A percentile compares a stretch with the other conserved stretches of the same genome.
phyloP scores from a whole-genome alignment of 345 rosid species.

The Eucalyptus tenuipes region DNA sequence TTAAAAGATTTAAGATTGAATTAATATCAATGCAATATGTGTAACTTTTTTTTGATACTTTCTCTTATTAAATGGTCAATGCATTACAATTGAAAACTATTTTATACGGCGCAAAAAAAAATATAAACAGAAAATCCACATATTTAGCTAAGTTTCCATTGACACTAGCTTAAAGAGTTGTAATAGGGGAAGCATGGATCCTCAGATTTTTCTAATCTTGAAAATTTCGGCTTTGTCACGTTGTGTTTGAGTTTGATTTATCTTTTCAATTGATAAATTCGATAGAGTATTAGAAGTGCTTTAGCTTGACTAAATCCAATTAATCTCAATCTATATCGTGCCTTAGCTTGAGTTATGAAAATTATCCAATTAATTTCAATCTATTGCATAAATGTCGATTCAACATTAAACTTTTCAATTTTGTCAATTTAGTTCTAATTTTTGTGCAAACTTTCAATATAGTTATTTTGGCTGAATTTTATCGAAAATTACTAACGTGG shows the following conservation, averaged over 20 bases:
- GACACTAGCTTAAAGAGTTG: neutral
- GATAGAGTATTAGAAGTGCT: neutral
- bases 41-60: no score
- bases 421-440: no score
- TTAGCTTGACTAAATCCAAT: neutral
- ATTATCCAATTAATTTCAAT: neutral
- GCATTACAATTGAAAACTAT: neutral
- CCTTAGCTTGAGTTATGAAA: neutral
- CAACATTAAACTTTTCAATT: no score
- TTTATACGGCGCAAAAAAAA: no score
- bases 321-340: no score
- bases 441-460: no score
- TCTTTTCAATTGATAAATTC: no score
- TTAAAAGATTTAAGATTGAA: no score
- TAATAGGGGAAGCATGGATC: neutral
- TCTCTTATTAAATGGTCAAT: neutral
- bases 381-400: neutral
- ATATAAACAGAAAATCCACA: neutral
- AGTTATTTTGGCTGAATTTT: no score
- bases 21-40: neutral
- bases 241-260: neutral
- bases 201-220: neutral
- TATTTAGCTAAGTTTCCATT: neutral
- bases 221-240: no score
- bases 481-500: accelerated